A percentile compares a stretch with the other conserved stretches of the same genome.
Conservation (phyloP, 192 early-diverging fungal genomes). For the Linnemannia zychae region DNA sequence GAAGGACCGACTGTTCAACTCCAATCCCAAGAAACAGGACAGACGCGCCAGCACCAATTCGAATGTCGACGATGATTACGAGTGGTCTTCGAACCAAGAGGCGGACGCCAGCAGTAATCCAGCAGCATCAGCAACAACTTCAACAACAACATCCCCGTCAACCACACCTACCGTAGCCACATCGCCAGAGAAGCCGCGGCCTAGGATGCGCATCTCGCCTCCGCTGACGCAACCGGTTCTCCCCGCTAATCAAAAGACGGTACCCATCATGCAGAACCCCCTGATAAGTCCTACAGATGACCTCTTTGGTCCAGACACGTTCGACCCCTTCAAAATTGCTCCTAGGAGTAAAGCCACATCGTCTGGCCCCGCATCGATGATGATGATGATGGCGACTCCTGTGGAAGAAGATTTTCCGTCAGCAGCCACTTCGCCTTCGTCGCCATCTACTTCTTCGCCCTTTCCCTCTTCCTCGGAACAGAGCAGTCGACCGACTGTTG, state of each 20-base stretch:
- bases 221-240: constrained; percentile 23
- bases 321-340: constrained; percentile 30
- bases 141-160: neutral
- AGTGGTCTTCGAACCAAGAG: constrained; percentile 28
- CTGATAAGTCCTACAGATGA: constrained; percentile 36
- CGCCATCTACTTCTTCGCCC: neutral
- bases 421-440: too few species aligned
- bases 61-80: constrained; percentile 25
- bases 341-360: neutral
- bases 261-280: constrained; percentile 9
- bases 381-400: neutral
- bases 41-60: constrained; percentile 30
- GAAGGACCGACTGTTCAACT: constrained; percentile 41
- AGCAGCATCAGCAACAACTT: neutral
- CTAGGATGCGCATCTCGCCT: constrained; percentile 19
- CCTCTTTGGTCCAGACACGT: constrained; percentile 22
- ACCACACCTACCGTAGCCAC: neutral
- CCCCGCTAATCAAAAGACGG: constrained; percentile 16
- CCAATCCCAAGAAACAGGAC: constrained; percentile 24
- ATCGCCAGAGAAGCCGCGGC: neutral
- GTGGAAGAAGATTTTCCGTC: neutral
- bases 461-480: neutral
- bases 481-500: neutral
- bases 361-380: constrained; percentile 3
- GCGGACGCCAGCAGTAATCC: neutral